Conservation (phyloP, 352 stramenopile genomes). For the Phytopythium vexans region DNA sequence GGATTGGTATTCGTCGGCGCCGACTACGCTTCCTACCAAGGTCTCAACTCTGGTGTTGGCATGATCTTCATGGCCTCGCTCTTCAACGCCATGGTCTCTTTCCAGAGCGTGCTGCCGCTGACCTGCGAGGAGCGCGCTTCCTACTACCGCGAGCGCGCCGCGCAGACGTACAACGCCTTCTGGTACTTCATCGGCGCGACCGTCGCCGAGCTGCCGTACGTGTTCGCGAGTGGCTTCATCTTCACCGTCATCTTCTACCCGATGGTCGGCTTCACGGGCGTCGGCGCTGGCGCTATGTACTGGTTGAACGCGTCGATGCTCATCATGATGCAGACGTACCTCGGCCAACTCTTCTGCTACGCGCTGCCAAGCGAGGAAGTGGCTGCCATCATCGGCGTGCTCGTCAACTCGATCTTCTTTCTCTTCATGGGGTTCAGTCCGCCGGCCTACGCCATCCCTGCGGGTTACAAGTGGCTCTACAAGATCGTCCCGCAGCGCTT, state of each 20-base stretch:
- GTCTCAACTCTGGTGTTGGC: constrained; percentile 36
- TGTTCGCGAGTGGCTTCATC: constrained; percentile 10
- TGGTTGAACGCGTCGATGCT: constrained; percentile 15
- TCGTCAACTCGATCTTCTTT: constrained; percentile 20
- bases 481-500: constrained; percentile 15
- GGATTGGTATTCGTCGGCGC: constrained; percentile 44
- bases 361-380: constrained; percentile 16
- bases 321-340: constrained; percentile 16
- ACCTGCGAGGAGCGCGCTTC: constrained; percentile 57
- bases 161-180: no score
- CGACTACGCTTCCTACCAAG: constrained; percentile 27
- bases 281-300: constrained; percentile 3
- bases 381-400: constrained; percentile 11
- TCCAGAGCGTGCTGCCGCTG: constrained; percentile 62
- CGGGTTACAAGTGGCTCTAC: no score
- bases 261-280: constrained; percentile 22
- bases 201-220: constrained; percentile 43
- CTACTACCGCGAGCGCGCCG: constrained; percentile 55
- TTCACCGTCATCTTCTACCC: constrained; percentile 22
- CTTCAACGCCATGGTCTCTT: constrained; percentile 57
- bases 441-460: constrained; percentile 13
- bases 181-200: constrained; percentile 59
- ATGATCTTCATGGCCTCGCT: constrained; percentile 57
- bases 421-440: constrained; percentile 20
- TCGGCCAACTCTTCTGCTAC: constrained; percentile 15